These are phyloP conservation scores for Xylaria sp. DNA, from an alignment of 2,329 filamentous ascomycete genomes.

Conservation along the genomic window DNA sequence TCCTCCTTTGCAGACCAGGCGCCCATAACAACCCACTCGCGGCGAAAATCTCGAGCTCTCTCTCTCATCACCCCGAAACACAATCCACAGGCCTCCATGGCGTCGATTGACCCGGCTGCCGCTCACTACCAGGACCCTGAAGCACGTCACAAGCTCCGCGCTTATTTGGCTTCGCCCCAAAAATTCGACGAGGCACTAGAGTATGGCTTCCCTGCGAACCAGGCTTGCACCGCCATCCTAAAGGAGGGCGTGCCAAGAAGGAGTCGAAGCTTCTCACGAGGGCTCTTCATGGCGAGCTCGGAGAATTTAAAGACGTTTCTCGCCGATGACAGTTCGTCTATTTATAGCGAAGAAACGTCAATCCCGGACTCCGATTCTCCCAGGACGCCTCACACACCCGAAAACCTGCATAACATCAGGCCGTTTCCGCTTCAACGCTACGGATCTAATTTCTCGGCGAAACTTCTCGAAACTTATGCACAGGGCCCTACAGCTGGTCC, in stretches of 20 bases:
- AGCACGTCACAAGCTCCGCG: constrained; percentile 83
- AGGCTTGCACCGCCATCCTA: constrained; percentile 53
- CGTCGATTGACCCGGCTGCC: constrained; percentile 75
- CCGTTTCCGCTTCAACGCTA: constrained; percentile 44
- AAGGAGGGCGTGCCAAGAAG: constrained; percentile 48
- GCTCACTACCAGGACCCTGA: constrained; percentile 92
- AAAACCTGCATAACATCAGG: constrained; percentile 51
- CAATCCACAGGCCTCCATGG: constrained; percentile 56
- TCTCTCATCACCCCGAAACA: constrained; percentile 65
- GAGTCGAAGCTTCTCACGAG: constrained; percentile 40
- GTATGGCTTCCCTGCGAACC: constrained; percentile 84
- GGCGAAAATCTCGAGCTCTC: constrained; percentile 65
- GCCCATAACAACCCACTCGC: constrained; percentile 53
- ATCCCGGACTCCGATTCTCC: constrained; percentile 69
- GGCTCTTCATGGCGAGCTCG: constrained; percentile 51
- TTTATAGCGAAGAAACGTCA: constrained; percentile 66
- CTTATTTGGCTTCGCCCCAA: constrained; percentile 87
- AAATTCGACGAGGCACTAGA: constrained; percentile 97
- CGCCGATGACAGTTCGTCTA: constrained; percentile 64
- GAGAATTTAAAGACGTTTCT: constrained; percentile 61
- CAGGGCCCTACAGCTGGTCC: constrained; percentile 65
- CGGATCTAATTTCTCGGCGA: constrained; percentile 43
- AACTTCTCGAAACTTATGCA: constrained; percentile 57
- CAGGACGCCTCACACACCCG: constrained; percentile 63
- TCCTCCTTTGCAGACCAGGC: constrained; percentile 49